Evolutionary conservation across 768 basidiomycete genomes (phyloP), one percentile per base, ranked within the genome.

Genomic region (Pleurotus eryngii): DNA sequence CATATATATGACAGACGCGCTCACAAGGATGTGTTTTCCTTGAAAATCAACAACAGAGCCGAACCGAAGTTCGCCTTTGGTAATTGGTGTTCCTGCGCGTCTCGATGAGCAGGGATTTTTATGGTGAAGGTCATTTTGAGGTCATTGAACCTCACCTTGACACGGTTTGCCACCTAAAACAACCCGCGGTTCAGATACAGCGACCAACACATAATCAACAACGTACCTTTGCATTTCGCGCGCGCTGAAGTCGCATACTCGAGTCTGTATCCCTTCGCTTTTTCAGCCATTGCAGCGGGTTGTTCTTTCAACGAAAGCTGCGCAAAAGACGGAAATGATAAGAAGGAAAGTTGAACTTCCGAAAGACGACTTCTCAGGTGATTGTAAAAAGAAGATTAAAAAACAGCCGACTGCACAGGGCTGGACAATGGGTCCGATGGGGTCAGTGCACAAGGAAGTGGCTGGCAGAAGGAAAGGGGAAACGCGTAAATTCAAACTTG

Each of bases 211-310:
- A 35, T 35, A 35, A 35, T 35, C 30, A 35, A 35, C 54, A 67
- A 69, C 78, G 51, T 59, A 87, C 90, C 90, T 77, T 89, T 91
- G 75, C 90, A 92, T 74, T 89, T 89, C 37, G 89, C 77, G 58
- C 90, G 80, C 58, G 73, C 77, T 57, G 83, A 85, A 46, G 72
- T 59, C 51, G 90, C 84, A 71, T 91, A 91, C 71, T 92, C 90
- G 42, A 92, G 75, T 63, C 90, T 84, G 74, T 92, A 92, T 59
- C 86, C 86, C 46, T 76, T 71, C 56, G 81, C 78, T 71, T 79
- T 85, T 55, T 78, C 75, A 51, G 78, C 64, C 76, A 79, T 80
- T 8, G 22, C 42, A 7, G 35, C n/a, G 17, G 22, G 42, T 20
- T 20, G 37, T 22, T 22, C n/a, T 18, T n/a, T 39, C 18, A 42